These are phyloP conservation scores for Ganoderma multipileum DNA, from an alignment of 1,284 basidiomycete genomes.

Conservation along the genomic window DNA sequence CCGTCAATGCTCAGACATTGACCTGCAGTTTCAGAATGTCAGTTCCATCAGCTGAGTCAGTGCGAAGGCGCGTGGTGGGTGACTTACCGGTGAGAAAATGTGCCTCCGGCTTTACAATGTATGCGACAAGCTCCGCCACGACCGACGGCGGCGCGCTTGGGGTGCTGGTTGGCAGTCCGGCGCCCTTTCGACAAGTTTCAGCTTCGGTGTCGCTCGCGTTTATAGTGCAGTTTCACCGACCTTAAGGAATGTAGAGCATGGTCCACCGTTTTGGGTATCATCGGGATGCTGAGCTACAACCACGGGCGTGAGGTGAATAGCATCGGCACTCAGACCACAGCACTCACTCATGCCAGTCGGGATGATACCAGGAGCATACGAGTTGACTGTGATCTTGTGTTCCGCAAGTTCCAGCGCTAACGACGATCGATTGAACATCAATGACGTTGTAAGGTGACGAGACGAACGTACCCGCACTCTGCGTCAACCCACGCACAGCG, in stretches of 20 bases:
- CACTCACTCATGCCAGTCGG: constrained; percentile 33
- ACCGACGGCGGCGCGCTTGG: constrained; percentile 27
- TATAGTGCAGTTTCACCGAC: background rate
- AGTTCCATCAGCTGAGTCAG: background rate
- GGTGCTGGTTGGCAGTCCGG: background rate
- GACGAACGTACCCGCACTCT: constrained; percentile 35
- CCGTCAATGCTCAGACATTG: constrained; percentile 35
- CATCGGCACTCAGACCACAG: too few species aligned
- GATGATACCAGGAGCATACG: constrained; percentile 37
- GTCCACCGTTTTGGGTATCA: constrained; percentile 30
- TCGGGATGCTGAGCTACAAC: constrained; percentile 29
- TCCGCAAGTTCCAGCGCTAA: constrained; percentile 31
- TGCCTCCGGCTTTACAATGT: constrained; percentile 34
- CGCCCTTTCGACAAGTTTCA: background rate
- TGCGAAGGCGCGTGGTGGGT: background rate
- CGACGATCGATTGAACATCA: background rate
- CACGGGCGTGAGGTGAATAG: background rate
- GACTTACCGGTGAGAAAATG: constrained; percentile 31
- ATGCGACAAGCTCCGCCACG: constrained; percentile 34
- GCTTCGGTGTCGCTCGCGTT: background rate
- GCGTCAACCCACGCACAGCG: constrained; percentile 43
- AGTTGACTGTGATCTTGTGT: constrained; percentile 38
- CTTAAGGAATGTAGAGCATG: constrained; percentile 3
- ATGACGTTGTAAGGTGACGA: too few species aligned
- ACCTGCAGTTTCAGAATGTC: constrained; percentile 17